These are phyloP conservation scores for Saposhnikovia divaricata DNA, from an alignment of 129 eudicot genomes.

Conservation along the genomic window DNA sequence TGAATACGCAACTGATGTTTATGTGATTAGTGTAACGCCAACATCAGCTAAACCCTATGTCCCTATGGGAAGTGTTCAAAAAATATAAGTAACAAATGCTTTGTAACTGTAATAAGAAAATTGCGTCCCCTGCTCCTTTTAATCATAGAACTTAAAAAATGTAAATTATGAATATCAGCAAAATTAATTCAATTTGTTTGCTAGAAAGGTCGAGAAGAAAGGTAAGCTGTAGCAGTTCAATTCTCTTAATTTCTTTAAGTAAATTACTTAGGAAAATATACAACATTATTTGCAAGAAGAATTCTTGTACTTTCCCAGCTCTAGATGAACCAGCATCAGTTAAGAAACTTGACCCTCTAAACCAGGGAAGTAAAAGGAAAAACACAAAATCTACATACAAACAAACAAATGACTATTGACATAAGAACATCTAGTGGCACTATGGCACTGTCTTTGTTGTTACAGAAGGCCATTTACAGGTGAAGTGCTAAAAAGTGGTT, in stretches of 20 bases:
- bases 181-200: too few relatives aligned
- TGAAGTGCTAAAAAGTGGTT: constrained; percentile 57
- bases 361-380: background rate
- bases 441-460: constrained; percentile 5
- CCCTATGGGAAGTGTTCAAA: too few relatives aligned
- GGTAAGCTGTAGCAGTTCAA: too few relatives aligned
- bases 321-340: constrained; percentile 31
- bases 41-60: background rate
- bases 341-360: constrained; percentile 8
- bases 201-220: too few relatives aligned
- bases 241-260: background rate
- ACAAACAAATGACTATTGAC: constrained; percentile 8
- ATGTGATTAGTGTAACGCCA: background rate
- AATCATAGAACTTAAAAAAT: too few relatives aligned
- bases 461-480: constrained; percentile 57
- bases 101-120: too few relatives aligned
- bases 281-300: constrained; percentile 35
- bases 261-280: background rate
- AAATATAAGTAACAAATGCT: too few relatives aligned
- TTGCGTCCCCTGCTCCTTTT: too few relatives aligned
- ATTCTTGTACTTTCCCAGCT: constrained; percentile 16
- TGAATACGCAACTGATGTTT: too few relatives aligned
- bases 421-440: background rate
- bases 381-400: constrained; percentile 18
- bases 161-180: too few relatives aligned